Percentiles rank a stretch among this genome's conserved stretches.
These are phyloP conservation scores for Malassezia furfur DNA, from an alignment of 1,284 basidiomycete species.

Conservation along the genomic window DNA sequence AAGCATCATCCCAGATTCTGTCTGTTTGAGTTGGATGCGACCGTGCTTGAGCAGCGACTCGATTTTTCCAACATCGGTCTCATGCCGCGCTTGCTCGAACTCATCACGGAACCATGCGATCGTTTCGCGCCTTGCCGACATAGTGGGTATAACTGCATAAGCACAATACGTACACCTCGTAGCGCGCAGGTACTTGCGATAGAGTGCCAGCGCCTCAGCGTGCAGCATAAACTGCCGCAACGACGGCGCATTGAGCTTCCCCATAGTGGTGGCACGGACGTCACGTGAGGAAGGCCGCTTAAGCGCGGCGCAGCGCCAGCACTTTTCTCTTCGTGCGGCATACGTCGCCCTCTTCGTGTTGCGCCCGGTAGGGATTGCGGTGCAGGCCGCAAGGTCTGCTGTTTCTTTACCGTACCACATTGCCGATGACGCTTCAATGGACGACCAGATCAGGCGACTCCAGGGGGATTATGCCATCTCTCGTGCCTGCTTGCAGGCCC, in stretches of 20 bases:
- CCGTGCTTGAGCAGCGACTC: conserved; percentile 9
- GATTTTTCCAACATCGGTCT: conserved; percentile 5
- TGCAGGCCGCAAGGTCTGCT: not conserved
- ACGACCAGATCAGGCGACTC: conserved; percentile 18
- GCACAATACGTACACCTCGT: conserved; percentile 8
- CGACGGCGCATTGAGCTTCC: not conserved
- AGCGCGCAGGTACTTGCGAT: conserved; percentile 5
- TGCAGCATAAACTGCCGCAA: conserved; percentile 11
- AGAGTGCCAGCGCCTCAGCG: conserved; percentile 7
- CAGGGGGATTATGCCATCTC: conserved; percentile 19
- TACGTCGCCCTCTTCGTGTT: conserved; percentile 20
- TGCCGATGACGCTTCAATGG: conserved; percentile 13
- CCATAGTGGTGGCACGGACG: not conserved
- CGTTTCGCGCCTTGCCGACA: conserved; percentile 11
- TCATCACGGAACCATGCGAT: conserved; percentile 16
- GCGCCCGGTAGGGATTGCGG: conserved; percentile 1
- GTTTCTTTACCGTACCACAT: conserved; percentile 1
- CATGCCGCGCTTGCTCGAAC: conserved; percentile 7
- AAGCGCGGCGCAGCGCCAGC: no score
- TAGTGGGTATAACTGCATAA: not conserved
- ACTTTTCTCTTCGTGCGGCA: conserved; percentile 17
- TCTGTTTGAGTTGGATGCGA: conserved; percentile 5
- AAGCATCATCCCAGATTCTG: not conserved
- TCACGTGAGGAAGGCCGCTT: conserved; percentile 7
- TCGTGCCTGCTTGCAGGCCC: conserved; percentile 17